Base-by-base conservation (phyloP, 129 eudicot species). In the Kitagawia praeruptora region DNA sequence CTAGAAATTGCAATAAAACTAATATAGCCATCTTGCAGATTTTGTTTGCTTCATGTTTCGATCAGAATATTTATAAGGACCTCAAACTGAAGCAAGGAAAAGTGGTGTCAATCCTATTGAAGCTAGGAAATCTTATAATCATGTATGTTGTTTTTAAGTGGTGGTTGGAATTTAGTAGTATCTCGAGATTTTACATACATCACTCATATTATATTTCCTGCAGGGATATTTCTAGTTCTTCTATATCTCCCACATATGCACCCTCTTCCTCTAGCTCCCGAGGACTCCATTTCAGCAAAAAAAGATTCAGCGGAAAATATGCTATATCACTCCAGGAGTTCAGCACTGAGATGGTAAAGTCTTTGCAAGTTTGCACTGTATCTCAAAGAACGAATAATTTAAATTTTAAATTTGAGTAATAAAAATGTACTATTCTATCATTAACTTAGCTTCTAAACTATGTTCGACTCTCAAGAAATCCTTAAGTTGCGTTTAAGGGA, bases 241-340 rank as follows among this genome's bases (percentile, higher is more conserved):
- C 74, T 67, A 82, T 87, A 41, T 82, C 84, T 70, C 79, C 83
- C 23, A 84, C 75, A 74, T 41, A 81, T 54, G 80, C 81, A 9
- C 67, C 76, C 46, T 84, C 89, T 81, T 79, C 87, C 70, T 80
- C 85, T 77, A 66, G 80, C 70, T 48, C 83, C 56, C 79, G 76
- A 78, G 85, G 82, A 81, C 54, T 76, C 40, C 21, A 80, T 67
- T 80, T 28, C 49, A 84, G 82, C 85, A 84, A 76, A 40, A 84
- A 76, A 79, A 73, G 27, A 75, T 77, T 84, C 77, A 81, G 81
- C 42, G 85, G 74, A 76, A 80, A 67, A 72, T 87, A 82, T 82
- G 90, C 83, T 75, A 77, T 81, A 76, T 87, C 83, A 80, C 86
- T 82, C 78, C 81, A 82, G 82, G 90, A 87, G 56, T 70, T 85